These are phyloP conservation scores for Udeniomyces megalosporus DNA, from an alignment of 768 basidiomycete species.

Conservation along the genomic window DNA sequence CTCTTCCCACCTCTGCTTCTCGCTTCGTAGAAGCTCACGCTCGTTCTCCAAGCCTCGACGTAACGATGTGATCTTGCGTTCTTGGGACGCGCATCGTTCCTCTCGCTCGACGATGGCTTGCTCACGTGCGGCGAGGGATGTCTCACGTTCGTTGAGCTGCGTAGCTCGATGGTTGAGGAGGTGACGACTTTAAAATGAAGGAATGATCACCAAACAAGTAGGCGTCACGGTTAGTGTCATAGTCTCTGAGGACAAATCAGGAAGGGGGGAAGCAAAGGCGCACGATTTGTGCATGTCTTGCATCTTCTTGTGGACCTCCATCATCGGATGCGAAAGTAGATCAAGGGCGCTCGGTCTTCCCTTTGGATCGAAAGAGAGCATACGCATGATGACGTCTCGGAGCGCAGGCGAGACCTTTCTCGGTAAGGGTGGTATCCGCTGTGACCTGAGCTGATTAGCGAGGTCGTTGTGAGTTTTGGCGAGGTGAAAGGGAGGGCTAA, in stretches of 20 bases:
- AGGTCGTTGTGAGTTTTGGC: constrained; percentile 79
- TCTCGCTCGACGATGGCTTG: not conserved
- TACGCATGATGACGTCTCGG: constrained; percentile 7
- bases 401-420: constrained; percentile 10
- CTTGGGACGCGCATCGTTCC: not conserved
- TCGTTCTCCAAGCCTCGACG: not conserved
- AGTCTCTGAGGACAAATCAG: not conserved
- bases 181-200: not conserved
- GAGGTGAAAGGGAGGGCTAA: constrained; percentile 77
- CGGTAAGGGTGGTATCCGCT: constrained; percentile 79
- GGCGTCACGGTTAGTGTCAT: not conserved
- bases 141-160: constrained; percentile 8
- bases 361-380: constrained; percentile 13
- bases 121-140: not conserved
- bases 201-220: not conserved
- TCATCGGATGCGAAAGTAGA: constrained; percentile 1
- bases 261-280: not conserved
- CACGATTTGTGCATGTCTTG: constrained; percentile 1
- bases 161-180: not conserved
- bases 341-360: constrained; percentile 7
- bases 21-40: constrained; percentile 1
- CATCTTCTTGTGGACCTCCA: not conserved
- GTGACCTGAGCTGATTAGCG: constrained; percentile 61
- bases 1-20: constrained; percentile 9
- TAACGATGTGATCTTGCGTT: not conserved